Evolutionary conservation across 352 stramenopile genomes (phyloP).

Genomic region (Phytophthora colocasiae): DNA sequence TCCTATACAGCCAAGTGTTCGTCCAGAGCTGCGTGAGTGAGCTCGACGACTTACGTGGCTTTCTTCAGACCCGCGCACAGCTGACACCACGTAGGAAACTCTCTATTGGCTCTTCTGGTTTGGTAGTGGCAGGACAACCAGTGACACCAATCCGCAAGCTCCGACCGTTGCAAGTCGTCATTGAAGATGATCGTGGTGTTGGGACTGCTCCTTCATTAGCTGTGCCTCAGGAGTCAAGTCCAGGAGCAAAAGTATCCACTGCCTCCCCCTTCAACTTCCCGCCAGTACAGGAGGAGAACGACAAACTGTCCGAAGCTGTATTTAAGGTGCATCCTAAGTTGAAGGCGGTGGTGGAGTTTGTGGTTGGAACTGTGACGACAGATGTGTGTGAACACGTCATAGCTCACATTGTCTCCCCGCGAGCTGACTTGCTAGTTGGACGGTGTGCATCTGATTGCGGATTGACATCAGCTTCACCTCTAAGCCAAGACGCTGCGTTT

Average conservation of each 20-base stretch:
- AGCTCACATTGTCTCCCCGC: conserved; percentile 44
- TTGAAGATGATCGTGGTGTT: conserved; percentile 28
- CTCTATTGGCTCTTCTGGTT: conserved; percentile 14
- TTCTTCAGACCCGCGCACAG: conserved; percentile 61
- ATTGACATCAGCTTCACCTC: neutral
- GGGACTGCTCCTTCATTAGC: conserved; percentile 14
- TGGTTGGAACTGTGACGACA: conserved; percentile 66
- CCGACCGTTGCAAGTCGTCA: conserved; percentile 60
- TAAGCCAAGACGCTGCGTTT: conserved; percentile 15
- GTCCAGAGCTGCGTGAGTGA: conserved; percentile 68
- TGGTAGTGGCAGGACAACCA: conserved; percentile 7
- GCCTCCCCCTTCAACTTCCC: neutral
- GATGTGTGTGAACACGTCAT: conserved; percentile 69
- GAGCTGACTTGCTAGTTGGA: conserved; percentile 54
- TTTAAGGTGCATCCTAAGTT: conserved; percentile 73
- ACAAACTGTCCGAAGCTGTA: conserved; percentile 53
- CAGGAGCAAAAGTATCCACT: conserved; percentile 6
- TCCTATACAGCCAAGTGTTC: conserved; percentile 74
- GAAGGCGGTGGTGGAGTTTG: conserved; percentile 65
- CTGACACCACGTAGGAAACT: conserved; percentile 29
- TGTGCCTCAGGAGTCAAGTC: neutral
- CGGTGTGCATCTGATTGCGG: conserved; percentile 42
- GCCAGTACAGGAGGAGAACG: conserved; percentile 31
- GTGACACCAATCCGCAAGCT: conserved; percentile 64
- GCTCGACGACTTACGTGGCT: conserved; percentile 62